Evolutionary conservation across 352 stramenopile species (phyloP), one percentile per base, ranked within the genome.

Genomic region (Pythium apleroticum): DNA sequence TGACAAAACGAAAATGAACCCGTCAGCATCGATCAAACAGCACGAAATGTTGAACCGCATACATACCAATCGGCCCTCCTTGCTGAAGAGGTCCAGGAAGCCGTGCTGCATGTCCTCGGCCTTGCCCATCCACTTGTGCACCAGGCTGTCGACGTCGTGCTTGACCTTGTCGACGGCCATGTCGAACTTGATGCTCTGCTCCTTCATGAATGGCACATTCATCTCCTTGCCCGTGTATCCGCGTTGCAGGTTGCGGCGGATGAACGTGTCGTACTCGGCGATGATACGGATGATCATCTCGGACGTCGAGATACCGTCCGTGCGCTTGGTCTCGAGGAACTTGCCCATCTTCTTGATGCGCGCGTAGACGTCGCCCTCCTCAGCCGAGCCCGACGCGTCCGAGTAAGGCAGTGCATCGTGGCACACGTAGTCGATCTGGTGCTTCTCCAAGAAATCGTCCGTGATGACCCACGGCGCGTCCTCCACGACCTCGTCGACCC

Each of bases 171-270:
- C 86, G 52, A 93, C 72, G 14, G 85, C 74, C 74, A 94, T 94
- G 66, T 96, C 87, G 53, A 94, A 83, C 74, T 96, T 93, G 72
- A 96, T 94, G 53, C 66, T 88, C 65, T 93, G 86, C 66, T 96
- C 88, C 60, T 94, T 92, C 52, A 97, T 86, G 67, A 90, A 90
- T 48, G 85, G 83, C 48, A 97, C 88, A 59, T 97, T 97, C 89
- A 97, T 97, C 50, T 97, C 90, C 71, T 96, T 97, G 68, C 89
- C 90, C 28, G 88, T 84, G 76, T 97, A 96, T 1, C 89, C 90
- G 39, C 89, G 86, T 66, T 92, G 73, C 56, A 97, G 67, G 66
- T 97, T 97, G 49, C 90, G 84, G 31, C 87, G 79, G 65, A 97
- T 96, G 70, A 96, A 97, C 67, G 88, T 96, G 71, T 97, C 90